Percentiles rank a stretch among this genome's conserved stretches.
These are phyloP conservation scores for Penicillium crystallinum DNA, from an alignment of 495 filamentous ascomycete genomes.

Conservation along the genomic window DNA sequence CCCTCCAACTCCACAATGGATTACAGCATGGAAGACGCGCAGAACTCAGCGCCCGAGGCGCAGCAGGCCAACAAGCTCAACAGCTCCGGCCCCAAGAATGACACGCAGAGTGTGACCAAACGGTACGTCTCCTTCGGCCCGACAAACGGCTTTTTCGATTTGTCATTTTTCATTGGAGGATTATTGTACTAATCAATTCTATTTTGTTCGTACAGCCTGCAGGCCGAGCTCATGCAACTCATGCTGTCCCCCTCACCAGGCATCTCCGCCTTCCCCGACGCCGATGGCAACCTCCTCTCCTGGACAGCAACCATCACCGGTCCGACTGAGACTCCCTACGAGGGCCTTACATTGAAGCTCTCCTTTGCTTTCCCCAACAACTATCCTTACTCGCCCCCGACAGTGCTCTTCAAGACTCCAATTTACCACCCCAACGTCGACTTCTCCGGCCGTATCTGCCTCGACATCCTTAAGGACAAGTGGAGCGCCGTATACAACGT, in stretches of 20 bases:
- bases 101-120: conserved; percentile 73
- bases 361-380: conserved; percentile 84
- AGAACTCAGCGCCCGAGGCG: conserved; percentile 64
- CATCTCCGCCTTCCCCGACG: conserved; percentile 89
- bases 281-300: conserved; percentile 79
- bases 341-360: conserved; percentile 85
- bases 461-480: conserved; percentile 98
- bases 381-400: conserved; percentile 91
- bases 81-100: conserved; percentile 48
- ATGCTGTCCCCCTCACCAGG: conserved; percentile 94
- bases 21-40: conserved; percentile 63
- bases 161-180: neutral
- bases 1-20: conserved; percentile 43
- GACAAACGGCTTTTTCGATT: neutral
- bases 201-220: conserved; percentile 55
- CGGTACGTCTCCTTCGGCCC: conserved; percentile 45
- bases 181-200: conserved; percentile 2
- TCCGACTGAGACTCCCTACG: conserved; percentile 87
- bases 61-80: conserved; percentile 56
- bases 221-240: conserved; percentile 94
- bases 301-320: conserved; percentile 95
- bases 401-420: conserved; percentile 87
- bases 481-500: conserved; percentile 96
- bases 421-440: conserved; percentile 95
- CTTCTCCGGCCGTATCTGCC: conserved; percentile 85